Evolutionary conservation across 257 asterid genomes (phyloP).

Genomic region (Nicotiana undulata): DNA sequence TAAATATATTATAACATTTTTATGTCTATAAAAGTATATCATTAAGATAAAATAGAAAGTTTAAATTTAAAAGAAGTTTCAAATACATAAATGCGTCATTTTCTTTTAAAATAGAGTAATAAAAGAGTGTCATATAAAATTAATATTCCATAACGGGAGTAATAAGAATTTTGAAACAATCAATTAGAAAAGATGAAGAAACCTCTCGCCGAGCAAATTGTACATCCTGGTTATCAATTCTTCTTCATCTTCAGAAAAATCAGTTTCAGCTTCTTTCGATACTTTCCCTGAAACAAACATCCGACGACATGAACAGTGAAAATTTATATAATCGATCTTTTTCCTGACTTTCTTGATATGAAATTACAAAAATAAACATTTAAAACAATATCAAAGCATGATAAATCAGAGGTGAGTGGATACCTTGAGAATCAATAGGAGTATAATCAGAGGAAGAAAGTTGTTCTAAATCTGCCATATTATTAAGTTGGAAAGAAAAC

Average conservation of each 20-base stretch:
- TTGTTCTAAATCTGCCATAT: conserved; percentile 9
- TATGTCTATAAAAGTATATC: too few species aligned
- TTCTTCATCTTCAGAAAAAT: conserved; percentile 10
- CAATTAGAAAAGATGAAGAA: too few species aligned
- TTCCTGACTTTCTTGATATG: background rate
- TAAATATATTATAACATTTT: too few species aligned
- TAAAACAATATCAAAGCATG: background rate
- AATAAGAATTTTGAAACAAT: too few species aligned
- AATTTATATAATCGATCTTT: background rate
- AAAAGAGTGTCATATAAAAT: too few species aligned
- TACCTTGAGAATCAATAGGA: conserved; percentile 6
- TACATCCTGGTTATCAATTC: conserved; percentile 13
- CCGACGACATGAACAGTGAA: background rate
- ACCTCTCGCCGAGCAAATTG: conserved; percentile 16
- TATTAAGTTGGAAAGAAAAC: background rate
- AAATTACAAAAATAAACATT: background rate
- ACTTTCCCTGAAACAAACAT: conserved; percentile 8
- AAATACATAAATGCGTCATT: too few species aligned
- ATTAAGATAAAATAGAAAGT: background rate
- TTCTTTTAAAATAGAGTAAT: too few species aligned
- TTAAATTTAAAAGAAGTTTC: too few species aligned
- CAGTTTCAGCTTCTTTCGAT: background rate
- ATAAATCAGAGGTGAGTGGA: background rate
- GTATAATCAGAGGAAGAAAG: conserved; percentile 7
- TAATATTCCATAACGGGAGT: background rate